Evolutionary conservation across 73 alveolate species (phyloP).

Genomic region (Paramecium primaurelia): DNA sequence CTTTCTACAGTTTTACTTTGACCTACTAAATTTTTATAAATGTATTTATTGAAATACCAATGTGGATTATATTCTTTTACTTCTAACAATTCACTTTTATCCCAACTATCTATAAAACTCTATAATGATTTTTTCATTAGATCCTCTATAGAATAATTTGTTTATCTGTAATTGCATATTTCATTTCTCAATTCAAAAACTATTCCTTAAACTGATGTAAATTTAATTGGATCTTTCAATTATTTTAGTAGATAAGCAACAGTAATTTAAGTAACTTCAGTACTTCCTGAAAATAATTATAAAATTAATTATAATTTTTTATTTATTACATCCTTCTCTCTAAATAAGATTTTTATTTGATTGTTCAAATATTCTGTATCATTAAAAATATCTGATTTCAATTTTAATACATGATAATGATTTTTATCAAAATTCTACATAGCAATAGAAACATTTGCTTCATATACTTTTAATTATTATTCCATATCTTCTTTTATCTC

Average conservation of each 20-base stretch:
- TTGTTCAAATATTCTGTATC: conserved; percentile 3
- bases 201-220: not conserved
- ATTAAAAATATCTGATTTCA: not conserved
- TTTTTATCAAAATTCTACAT: not conserved
- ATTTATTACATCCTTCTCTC: not conserved
- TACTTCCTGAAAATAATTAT: not conserved
- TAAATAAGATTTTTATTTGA: not conserved
- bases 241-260: not conserved
- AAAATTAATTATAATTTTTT: not conserved
- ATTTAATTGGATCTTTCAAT: not conserved
- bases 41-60: not conserved
- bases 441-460: not conserved
- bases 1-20: not conserved
- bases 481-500: not conserved
- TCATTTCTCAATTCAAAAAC: conserved; percentile 4
- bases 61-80: not conserved
- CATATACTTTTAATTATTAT: not conserved
- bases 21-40: not conserved
- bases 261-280: not conserved
- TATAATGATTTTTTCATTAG: not conserved
- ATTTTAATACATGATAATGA: not conserved
- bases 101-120: not conserved
- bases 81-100: not conserved
- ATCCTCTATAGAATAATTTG: not conserved
- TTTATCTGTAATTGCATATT: not conserved